These are phyloP conservation scores for Apocynum venetum DNA, from an alignment of 257 asterid genomes.

Conservation along the genomic window DNA sequence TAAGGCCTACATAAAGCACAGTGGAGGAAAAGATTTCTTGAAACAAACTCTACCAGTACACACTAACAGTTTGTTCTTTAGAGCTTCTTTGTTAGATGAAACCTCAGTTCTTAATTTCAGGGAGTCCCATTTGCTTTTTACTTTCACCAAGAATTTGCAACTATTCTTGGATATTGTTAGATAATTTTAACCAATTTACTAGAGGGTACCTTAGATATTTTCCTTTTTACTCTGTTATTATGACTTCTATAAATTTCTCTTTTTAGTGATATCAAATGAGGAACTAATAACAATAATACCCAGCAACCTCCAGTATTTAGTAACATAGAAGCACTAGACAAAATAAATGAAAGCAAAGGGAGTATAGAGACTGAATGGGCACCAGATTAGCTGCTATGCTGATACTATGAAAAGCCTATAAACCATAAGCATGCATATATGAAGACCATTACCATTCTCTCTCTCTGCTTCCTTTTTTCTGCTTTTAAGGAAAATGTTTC, in stretches of 20 bases:
- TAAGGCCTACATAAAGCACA: neutral
- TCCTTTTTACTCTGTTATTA: neutral
- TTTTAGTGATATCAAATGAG: neutral
- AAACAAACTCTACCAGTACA: neutral
- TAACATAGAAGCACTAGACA: neutral
- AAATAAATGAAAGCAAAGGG: neutral
- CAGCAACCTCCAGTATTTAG: neutral
- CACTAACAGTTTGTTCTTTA: neutral
- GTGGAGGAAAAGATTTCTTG: neutral
- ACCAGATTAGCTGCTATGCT: neutral
- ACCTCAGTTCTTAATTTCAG: neutral
- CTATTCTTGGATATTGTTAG: neutral
- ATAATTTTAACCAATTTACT: neutral
- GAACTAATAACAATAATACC: neutral
- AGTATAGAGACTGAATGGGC: neutral
- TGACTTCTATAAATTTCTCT: neutral
- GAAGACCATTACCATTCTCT: conserved; percentile 50
- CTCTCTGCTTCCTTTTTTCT: conserved; percentile 74
- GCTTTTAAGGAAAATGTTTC: conserved; percentile 70
- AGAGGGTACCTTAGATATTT: neutral
- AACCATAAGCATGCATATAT: neutral
- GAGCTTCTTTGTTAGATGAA: neutral
- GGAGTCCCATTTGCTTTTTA: neutral
- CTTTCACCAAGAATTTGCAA: neutral
- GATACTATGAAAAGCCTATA: neutral